phyloP scores from a whole-genome alignment of 306 rosid genomes.

The Alnus glutinosa region DNA sequence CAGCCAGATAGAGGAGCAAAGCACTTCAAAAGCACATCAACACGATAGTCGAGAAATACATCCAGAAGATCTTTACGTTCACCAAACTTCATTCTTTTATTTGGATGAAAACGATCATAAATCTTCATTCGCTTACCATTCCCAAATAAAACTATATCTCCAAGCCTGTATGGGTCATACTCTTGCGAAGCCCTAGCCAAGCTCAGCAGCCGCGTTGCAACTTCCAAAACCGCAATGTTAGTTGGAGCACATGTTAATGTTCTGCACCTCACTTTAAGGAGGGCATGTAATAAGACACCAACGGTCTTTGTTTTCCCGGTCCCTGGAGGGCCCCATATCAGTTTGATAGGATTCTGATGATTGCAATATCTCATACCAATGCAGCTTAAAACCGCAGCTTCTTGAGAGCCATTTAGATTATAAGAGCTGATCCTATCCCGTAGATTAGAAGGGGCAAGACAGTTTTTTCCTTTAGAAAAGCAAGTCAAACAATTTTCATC shows the following conservation, averaged over 20 bases:
- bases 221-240: slow-evolving; percentile 24
- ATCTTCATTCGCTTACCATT: slow-evolving; percentile 28
- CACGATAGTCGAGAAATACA: slow-evolving; percentile 32
- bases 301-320: slow-evolving; percentile 29
- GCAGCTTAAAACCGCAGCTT: slow-evolving; percentile 20
- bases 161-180: slow-evolving; percentile 26
- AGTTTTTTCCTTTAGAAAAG: not conserved
- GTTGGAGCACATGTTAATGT: slow-evolving; percentile 36
- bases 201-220: slow-evolving; percentile 13
- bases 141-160: slow-evolving; percentile 42
- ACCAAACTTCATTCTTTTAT: no score
- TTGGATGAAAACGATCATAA: no score
- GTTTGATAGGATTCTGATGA: slow-evolving; percentile 21
- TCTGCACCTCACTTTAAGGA: slow-evolving; percentile 20
- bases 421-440: not conserved
- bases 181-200: slow-evolving; percentile 6
- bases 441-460: not conserved
- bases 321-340: slow-evolving; percentile 44
- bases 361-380: slow-evolving; percentile 4
- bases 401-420: slow-evolving; percentile 20
- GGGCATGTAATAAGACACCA: slow-evolving; percentile 7
- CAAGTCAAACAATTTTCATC: slow-evolving; percentile 25
- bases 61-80: slow-evolving; percentile 26
- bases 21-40: slow-evolving; percentile 9
- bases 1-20: slow-evolving; percentile 15